phyloP scores from a whole-genome alignment of 345 rosid species.

The Draba incana region DNA sequence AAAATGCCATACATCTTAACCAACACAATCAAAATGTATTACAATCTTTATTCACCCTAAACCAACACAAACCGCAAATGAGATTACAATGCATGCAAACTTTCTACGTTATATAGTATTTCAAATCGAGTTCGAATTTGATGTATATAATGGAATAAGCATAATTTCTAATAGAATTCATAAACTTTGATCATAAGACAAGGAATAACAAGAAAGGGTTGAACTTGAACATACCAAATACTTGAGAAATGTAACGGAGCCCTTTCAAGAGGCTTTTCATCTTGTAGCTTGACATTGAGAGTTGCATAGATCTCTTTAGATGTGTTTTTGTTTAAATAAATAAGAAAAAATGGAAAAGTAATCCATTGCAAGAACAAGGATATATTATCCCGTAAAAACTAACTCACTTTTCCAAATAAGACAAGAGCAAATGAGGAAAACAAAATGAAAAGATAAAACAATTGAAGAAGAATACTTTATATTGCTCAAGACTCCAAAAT shows the following conservation, averaged over 20 bases:
- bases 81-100: too few relatives aligned
- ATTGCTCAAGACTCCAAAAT: slow-evolving; percentile 15
- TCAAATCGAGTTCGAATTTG: too few relatives aligned
- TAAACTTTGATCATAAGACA: too few relatives aligned
- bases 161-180: too few relatives aligned
- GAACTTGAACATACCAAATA: slow-evolving; percentile 55
- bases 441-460: background rate
- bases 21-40: too few relatives aligned
- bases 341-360: background rate
- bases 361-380: slow-evolving; percentile 25
- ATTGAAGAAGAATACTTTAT: background rate
- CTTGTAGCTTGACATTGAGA: slow-evolving; percentile 59
- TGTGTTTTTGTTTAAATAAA: background rate
- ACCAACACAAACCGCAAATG: too few relatives aligned
- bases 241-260: slow-evolving; percentile 74
- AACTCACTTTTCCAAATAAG: slow-evolving; percentile 4
- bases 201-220: too few relatives aligned
- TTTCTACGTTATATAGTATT: too few relatives aligned
- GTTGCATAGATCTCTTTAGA: slow-evolving; percentile 21
- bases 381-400: background rate
- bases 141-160: too few relatives aligned
- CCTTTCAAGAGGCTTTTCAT: slow-evolving; percentile 84
- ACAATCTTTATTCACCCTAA: too few relatives aligned
- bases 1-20: too few relatives aligned
- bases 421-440: background rate